phyloP scores from a whole-genome alignment of 139 green algal genomes.

The Coelastrella sp. region DNA sequence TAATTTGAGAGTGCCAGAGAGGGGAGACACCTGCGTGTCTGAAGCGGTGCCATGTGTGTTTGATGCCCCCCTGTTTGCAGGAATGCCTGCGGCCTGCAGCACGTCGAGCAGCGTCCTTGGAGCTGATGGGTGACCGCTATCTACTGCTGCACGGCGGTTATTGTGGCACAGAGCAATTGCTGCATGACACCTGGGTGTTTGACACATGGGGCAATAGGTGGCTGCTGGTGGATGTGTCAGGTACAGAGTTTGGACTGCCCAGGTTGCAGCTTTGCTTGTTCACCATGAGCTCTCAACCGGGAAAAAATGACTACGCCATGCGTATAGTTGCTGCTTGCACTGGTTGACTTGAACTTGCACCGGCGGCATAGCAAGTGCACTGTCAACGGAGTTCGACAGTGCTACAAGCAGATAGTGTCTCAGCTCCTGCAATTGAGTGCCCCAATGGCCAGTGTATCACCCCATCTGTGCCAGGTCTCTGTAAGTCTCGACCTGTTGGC shows the following conservation, averaged over 20 bases:
- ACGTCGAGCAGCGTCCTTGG: slow-evolving; percentile 51
- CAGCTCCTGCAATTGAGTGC: too few species aligned
- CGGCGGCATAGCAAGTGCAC: background rate
- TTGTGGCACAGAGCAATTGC: slow-evolving; percentile 40
- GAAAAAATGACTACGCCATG: background rate
- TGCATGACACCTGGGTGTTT: slow-evolving; percentile 55
- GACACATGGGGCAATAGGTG: slow-evolving; percentile 56
- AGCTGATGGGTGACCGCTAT: slow-evolving; percentile 58
- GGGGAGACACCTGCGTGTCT: background rate
- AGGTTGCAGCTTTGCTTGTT: too few species aligned
- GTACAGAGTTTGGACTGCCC: too few species aligned
- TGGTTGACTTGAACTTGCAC: background rate
- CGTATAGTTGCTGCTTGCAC: background rate
- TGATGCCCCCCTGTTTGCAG: too few species aligned
- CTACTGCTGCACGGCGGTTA: slow-evolving; percentile 70
- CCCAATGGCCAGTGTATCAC: too few species aligned
- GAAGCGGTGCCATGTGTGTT: background rate
- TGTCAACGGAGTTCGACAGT: too few species aligned
- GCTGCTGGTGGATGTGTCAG: slow-evolving; percentile 45
- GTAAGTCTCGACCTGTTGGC: too few species aligned
- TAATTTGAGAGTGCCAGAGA: too few species aligned
- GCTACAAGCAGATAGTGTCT: too few species aligned
- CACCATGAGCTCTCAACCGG: too few species aligned
- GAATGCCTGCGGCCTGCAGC: slow-evolving; percentile 5
- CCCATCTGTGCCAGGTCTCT: too few species aligned